A percentile compares a stretch with the other conserved stretches of the same genome.
These are phyloP conservation scores for Cyamopsis tetragonoloba DNA, from an alignment of 306 rosid genomes.

Conservation along the genomic window DNA sequence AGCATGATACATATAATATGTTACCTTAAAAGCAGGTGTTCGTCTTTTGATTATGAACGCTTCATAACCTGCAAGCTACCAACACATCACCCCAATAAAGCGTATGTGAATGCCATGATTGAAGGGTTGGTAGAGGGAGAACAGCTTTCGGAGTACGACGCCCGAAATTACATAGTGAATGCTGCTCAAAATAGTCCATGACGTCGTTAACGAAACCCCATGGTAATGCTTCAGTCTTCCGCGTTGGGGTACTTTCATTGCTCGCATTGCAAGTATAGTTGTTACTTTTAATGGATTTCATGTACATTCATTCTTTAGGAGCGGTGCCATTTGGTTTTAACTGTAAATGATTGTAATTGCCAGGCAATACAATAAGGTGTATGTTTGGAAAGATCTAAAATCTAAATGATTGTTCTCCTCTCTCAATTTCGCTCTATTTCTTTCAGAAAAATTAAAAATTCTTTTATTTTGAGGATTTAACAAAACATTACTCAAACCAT, in stretches of 20 bases:
- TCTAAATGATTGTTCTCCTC: too few relatives aligned
- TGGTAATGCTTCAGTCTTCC: neutral
- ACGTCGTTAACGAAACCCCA: neutral
- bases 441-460: too few relatives aligned
- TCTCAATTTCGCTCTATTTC: too few relatives aligned
- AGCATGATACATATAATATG: neutral
- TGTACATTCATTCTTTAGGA: too few relatives aligned
- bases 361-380: too few relatives aligned
- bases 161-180: constrained; percentile 57
- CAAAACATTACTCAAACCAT: too few relatives aligned
- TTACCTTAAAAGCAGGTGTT: constrained; percentile 64
- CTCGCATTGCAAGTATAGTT: neutral
- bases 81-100: constrained; percentile 48
- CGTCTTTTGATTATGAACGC: constrained; percentile 31
- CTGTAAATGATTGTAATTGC: too few relatives aligned
- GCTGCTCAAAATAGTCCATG: constrained; percentile 17
- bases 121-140: constrained; percentile 75
- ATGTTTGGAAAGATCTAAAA: too few relatives aligned
- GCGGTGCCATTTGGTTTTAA: too few relatives aligned
- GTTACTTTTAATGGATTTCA: neutral
- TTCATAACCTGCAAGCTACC: constrained; percentile 63
- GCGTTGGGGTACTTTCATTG: neutral
- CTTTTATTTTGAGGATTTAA: too few relatives aligned
- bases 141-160: constrained; percentile 65
- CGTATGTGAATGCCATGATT: constrained; percentile 45